A percentile compares a stretch with the other conserved stretches of the same genome.
Evolutionary conservation across 2,329 filamentous ascomycete species (phyloP).

Genomic region (Talaromyces sp.): DNA sequence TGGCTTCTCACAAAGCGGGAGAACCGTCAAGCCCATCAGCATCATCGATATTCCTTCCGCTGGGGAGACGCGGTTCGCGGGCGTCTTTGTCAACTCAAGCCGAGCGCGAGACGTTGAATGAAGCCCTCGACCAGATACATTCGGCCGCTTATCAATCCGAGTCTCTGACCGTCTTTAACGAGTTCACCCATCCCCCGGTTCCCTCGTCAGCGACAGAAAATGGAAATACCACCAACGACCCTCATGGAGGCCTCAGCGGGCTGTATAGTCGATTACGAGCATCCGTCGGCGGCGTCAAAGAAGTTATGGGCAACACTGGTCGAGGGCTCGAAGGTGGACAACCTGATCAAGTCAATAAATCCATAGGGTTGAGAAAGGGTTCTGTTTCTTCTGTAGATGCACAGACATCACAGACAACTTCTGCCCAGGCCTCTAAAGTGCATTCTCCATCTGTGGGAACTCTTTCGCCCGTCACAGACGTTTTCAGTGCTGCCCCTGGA

Average conservation of each 20-base stretch:
- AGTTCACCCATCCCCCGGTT: slow-evolving; percentile 65
- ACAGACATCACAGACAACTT: slow-evolving; percentile 23
- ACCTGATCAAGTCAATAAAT: slow-evolving; percentile 18
- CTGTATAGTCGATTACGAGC: slow-evolving; percentile 81
- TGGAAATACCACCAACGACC: slow-evolving; percentile 60
- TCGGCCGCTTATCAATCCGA: slow-evolving; percentile 80
- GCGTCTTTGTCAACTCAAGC: slow-evolving; percentile 50
- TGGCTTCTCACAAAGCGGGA: slow-evolving; percentile 33
- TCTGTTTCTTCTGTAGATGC: slow-evolving; percentile 16
- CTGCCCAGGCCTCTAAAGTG: slow-evolving; percentile 31
- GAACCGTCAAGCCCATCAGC: slow-evolving; percentile 39
- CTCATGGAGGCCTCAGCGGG: slow-evolving; percentile 82
- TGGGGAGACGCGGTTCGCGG: slow-evolving; percentile 44
- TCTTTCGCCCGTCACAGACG: slow-evolving; percentile 27
- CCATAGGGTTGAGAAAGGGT: slow-evolving; percentile 9
- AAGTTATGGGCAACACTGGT: slow-evolving; percentile 37
- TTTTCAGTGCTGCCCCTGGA: slow-evolving; percentile 14
- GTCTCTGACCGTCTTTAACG: slow-evolving; percentile 86
- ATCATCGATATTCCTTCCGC: slow-evolving; percentile 40
- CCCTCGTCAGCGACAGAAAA: slow-evolving; percentile 60
- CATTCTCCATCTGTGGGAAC: slow-evolving; percentile 30
- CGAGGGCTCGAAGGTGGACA: slow-evolving; percentile 18
- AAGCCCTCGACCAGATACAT: slow-evolving; percentile 82
- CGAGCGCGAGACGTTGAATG: slow-evolving; percentile 70
- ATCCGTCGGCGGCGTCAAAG: slow-evolving; percentile 67